Percentiles rank a stretch among this genome's conserved stretches.
phyloP scores from a whole-genome alignment of 257 asterid species.

The Solanum habrochaites region DNA sequence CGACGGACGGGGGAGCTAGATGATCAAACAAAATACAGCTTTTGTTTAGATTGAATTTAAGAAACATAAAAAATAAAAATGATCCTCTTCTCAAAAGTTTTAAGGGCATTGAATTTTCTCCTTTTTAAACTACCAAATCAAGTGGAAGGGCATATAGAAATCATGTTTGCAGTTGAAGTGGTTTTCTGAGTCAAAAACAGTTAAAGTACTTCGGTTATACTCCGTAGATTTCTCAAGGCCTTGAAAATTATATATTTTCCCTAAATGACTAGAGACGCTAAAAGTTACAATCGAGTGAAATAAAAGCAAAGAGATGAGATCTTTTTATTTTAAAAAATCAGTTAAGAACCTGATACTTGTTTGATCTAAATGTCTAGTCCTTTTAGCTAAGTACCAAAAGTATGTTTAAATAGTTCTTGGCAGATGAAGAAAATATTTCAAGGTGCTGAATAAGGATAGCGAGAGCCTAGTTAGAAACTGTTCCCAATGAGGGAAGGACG shows the following conservation, averaged over 20 bases:
- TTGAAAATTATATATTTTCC: background rate
- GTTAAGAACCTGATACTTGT: background rate
- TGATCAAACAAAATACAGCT: background rate
- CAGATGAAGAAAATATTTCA: background rate
- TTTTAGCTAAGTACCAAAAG: background rate
- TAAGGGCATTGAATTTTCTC: background rate
- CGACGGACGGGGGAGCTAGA: background rate
- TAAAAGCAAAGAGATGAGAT: background rate
- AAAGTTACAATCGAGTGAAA: background rate
- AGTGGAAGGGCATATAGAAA: background rate
- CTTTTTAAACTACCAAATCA: background rate
- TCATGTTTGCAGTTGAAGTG: background rate
- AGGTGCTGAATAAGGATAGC: background rate
- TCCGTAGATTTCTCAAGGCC: background rate
- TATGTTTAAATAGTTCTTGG: background rate
- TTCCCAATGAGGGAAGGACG: background rate
- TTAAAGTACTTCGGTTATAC: background rate
- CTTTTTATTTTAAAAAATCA: background rate
- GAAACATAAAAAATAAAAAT: background rate
- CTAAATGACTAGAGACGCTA: background rate
- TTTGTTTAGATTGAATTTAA: background rate
- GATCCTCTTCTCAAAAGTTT: background rate
- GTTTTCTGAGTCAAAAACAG: background rate
- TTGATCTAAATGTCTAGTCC: background rate
- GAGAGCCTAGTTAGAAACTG: background rate